Base-by-base conservation (phyloP, 2,329 filamentous ascomycete genomes). In the Ascochyta lentis region DNA sequence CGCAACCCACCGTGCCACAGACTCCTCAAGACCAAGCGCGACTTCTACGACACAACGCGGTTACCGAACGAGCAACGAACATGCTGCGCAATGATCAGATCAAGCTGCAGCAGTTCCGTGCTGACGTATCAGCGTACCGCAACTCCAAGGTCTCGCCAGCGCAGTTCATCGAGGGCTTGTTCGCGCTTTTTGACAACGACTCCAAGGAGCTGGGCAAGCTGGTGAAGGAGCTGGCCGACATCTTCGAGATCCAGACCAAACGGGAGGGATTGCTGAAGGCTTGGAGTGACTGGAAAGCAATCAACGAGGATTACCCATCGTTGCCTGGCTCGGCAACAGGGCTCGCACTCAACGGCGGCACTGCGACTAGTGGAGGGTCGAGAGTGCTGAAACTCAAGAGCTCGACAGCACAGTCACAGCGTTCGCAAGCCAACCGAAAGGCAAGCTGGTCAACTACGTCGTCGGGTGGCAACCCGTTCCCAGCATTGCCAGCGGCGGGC, bases 211-310 rank as follows among this genome's bases (percentile, higher is more conserved):
- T 99, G 0, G 93, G 93, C 13, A 97, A 93, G 24, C 83, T 99
- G 0, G 85, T 98, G 59, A 90, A 94, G 58, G 95, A 99, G 72
- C 84, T 97, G 3, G 90, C 94, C 5, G 94, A 98, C 48, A 86
- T 99, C 10, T 98, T 95, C 66, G 94, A 99, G 65, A 89, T 96
- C 64, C 83, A 89, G 45, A 72, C 76, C 16, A 96, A 96, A 72
- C 86, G 86, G 1, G 87, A 89, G 48, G 82, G 80, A 0, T 79
- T 99, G 3, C 84, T 92, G 24, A 89, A 89, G 67, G 91, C 93
- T 1, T 97, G 94, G 92, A 91, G 92, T 65, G 91, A 96, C 76
- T 97, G 94, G 91, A 91, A 91, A 42, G 92, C 92, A 34, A 95
- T 96, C 77, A 96, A 96, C 64, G 93, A 97, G 76, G 93, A 97